These are phyloP conservation scores for Kodamaea hsintzibuensis DNA, from an alignment of 805 yeast species.

Conservation along the genomic window DNA sequence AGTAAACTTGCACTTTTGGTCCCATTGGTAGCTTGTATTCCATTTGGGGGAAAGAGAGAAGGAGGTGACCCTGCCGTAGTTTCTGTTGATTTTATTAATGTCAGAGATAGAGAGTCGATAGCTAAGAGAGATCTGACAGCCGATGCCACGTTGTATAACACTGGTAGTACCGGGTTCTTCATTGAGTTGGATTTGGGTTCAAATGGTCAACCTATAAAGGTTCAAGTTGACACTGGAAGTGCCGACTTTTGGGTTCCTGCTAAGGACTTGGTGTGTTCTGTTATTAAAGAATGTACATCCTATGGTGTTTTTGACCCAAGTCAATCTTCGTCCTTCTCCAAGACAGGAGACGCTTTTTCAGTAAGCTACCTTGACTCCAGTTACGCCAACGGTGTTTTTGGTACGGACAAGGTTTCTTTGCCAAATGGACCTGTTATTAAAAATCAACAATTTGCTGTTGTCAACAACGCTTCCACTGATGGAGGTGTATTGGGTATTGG, in stretches of 20 bases:
- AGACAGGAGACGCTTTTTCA: background rate
- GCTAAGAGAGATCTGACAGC: constrained; percentile 4
- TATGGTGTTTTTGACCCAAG: constrained; percentile 7
- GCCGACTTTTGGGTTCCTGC: constrained; percentile 12
- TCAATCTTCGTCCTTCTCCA: background rate
- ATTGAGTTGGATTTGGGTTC: constrained; percentile 8
- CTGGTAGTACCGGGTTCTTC: constrained; percentile 7
- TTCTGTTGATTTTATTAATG: constrained; percentile 7
- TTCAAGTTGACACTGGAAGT: constrained; percentile 12
- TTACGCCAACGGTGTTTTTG: constrained; percentile 6
- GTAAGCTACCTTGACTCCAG: constrained; percentile 5
- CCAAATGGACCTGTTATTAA: constrained; percentile 4
- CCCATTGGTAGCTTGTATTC: constrained; percentile 1
- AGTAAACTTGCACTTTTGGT: background rate
- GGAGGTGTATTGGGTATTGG: constrained; percentile 25
- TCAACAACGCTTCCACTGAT: constrained; percentile 12
- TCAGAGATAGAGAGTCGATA: constrained; percentile 2
- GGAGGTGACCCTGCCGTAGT: constrained; percentile 1
- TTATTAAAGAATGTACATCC: background rate
- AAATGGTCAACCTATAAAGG: background rate
- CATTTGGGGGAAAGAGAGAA: background rate
- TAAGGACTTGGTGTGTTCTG: background rate
- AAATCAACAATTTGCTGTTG: constrained; percentile 17
- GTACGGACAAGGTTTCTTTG: constrained; percentile 3
- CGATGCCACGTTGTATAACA: constrained; percentile 4